phyloP scores from a whole-genome alignment of 176 grass and related monocot species.

The barley (Hordeum vulgare) region MorexV3_pseudomolecules_assembly NC_058522.1:63378565-63379064 shows the following conservation, averaged over 20 bases:
- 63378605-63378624: neutral
- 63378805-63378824: neutral
- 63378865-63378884: neutral
- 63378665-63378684: neutral
- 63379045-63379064: neutral
- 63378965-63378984: neutral
- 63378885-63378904: neutral
- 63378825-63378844: neutral
- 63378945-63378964: neutral
- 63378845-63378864: neutral
- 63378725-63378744: neutral
- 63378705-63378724: neutral
- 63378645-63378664: neutral
- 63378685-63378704: neutral
- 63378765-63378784: neutral
- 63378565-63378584: neutral
- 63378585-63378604: neutral
- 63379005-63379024: neutral
- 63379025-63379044: neutral
- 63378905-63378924: neutral
- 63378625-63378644: neutral
- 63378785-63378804: neutral
- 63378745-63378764: neutral
- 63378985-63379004: neutral
- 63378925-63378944: conserved; percentile 6